A percentile compares a stretch with the other conserved stretches of the same genome.
These are phyloP conservation scores for Dactylellina haptotyla DNA, from an alignment of 2,329 filamentous ascomycete genomes.

Conservation along the genomic window DNA sequence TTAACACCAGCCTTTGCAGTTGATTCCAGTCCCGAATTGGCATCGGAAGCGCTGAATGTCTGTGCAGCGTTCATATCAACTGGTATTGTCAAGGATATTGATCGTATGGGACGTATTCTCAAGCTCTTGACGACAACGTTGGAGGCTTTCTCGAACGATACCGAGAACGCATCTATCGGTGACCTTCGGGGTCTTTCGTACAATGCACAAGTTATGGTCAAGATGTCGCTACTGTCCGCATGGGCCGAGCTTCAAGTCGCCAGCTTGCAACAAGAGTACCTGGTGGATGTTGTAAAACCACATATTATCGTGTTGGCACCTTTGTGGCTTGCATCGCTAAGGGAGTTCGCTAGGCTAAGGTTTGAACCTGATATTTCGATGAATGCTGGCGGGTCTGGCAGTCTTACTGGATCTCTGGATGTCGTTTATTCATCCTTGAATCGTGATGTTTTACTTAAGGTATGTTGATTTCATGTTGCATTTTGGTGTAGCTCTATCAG, in stretches of 20 bases:
- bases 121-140: slow-evolving; percentile 90
- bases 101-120: slow-evolving; percentile 97
- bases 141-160: slow-evolving; percentile 86
- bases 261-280: slow-evolving; percentile 88
- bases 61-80: slow-evolving; percentile 98
- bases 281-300: slow-evolving; percentile 86
- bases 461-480: no score
- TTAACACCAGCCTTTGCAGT: slow-evolving; percentile 94
- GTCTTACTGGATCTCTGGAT: slow-evolving; percentile 80
- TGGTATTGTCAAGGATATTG: slow-evolving; percentile 95
- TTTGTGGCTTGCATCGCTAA: slow-evolving; percentile 89
- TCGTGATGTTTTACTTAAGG: slow-evolving; percentile 85
- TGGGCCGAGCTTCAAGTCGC: slow-evolving; percentile 98
- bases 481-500: no score
- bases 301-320: slow-evolving; percentile 91
- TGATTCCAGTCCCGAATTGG: slow-evolving; percentile 94
- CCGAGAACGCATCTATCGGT: slow-evolving; percentile 85
- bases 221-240: slow-evolving; percentile 94
- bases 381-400: slow-evolving; percentile 76
- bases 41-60: slow-evolving; percentile 94
- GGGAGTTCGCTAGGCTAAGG: slow-evolving; percentile 89
- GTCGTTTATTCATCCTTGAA: slow-evolving; percentile 95
- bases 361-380: slow-evolving; percentile 98
- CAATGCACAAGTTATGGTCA: slow-evolving; percentile 98
- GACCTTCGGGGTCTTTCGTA: slow-evolving; percentile 92